phyloP scores from a whole-genome alignment of 306 rosid genomes.

The Cucumis hystrix region DNA sequence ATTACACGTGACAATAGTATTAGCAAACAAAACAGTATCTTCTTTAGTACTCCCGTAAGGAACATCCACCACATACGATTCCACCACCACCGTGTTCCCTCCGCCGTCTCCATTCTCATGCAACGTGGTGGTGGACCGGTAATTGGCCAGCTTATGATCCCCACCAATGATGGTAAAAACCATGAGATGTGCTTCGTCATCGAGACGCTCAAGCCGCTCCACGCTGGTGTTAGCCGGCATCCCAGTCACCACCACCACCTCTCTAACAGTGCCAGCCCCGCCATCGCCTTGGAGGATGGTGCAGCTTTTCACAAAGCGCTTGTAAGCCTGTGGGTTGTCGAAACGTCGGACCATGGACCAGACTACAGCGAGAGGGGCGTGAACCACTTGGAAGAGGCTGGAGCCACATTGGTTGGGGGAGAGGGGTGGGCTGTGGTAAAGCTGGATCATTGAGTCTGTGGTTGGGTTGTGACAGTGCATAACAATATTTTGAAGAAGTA shows the following conservation, averaged over 20 bases:
- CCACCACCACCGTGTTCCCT: constrained; percentile 30
- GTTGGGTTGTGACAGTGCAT: neutral
- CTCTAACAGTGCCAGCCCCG: constrained; percentile 40
- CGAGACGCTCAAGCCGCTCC: constrained; percentile 45
- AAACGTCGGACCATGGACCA: constrained; percentile 57
- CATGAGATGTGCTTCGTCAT: constrained; percentile 34
- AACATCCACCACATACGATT: constrained; percentile 61
- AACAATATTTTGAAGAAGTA: too few species aligned
- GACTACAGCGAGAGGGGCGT: constrained; percentile 39
- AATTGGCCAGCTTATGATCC: constrained; percentile 47
- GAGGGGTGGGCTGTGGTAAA: constrained; percentile 20
- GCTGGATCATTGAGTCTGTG: constrained; percentile 12
- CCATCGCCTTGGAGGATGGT: constrained; percentile 26
- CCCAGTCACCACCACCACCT: constrained; percentile 32
- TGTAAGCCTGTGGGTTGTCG: constrained; percentile 42
- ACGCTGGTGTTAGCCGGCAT: constrained; percentile 34
- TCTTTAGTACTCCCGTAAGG: constrained; percentile 36
- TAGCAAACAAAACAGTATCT: constrained; percentile 41
- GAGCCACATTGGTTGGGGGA: constrained; percentile 44
- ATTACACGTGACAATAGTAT: constrained; percentile 46
- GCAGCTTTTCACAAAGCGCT: constrained; percentile 40
- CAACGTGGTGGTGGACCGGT: constrained; percentile 34
- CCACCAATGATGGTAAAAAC: constrained; percentile 52
- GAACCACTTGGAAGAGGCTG: constrained; percentile 26
- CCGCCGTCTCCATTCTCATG: constrained; percentile 21